A percentile compares a stretch with the other conserved stretches of the same genome.
Evolutionary conservation across 2,329 filamentous ascomycete species (phyloP).

Genomic region (Monilinia laxa): DNA sequence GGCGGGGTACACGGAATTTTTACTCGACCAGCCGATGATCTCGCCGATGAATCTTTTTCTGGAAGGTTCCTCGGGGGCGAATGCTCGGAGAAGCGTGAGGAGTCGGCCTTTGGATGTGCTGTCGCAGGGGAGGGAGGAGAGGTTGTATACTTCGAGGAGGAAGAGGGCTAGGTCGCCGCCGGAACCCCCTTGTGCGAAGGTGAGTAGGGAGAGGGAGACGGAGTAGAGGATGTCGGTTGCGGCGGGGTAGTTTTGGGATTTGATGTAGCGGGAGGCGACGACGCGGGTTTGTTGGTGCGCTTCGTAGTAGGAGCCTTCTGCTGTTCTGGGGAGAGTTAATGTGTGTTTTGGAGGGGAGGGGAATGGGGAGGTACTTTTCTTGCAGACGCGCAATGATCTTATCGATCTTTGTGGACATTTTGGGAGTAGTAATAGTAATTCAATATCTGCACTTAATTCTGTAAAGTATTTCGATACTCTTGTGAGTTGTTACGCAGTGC

Average conservation of each 20-base stretch:
- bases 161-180: conserved; percentile 87
- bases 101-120: conserved; percentile 71
- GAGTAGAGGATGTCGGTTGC: conserved; percentile 84
- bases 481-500: neutral
- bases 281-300: conserved; percentile 97
- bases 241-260: conserved; percentile 77
- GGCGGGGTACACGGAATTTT: conserved; percentile 74
- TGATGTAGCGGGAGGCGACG: conserved; percentile 90
- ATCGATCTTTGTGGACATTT: conserved; percentile 58
- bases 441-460: neutral
- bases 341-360: conserved; percentile 18
- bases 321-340: conserved; percentile 60
- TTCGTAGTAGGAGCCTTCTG: conserved; percentile 93
- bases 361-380: conserved; percentile 56
- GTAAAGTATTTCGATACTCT: neutral
- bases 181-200: conserved; percentile 89
- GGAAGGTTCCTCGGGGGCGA: conserved; percentile 80
- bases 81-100: conserved; percentile 75
- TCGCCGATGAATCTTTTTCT: conserved; percentile 90
- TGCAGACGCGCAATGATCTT: conserved; percentile 75
- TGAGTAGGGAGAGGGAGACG: conserved; percentile 81
- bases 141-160: conserved; percentile 86
- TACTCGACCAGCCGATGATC: conserved; percentile 63
- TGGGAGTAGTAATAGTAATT: conserved; percentile 19
- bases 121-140: conserved; percentile 77